These are phyloP conservation scores for Zymoseptoria passerinii DNA, from an alignment of 2,329 filamentous ascomycete species.

Conservation along the genomic window DNA sequence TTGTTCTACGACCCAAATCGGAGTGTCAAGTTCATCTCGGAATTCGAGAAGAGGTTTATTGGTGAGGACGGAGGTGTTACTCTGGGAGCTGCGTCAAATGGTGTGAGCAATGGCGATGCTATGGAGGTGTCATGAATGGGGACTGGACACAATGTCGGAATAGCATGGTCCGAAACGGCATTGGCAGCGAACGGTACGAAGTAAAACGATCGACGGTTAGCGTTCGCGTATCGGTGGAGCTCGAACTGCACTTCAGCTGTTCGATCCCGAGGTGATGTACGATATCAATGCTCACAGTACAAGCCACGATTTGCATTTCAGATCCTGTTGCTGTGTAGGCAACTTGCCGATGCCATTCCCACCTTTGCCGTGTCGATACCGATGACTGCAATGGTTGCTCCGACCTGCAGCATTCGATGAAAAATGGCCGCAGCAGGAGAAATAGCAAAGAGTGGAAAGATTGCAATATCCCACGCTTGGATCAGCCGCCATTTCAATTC, in stretches of 20 bases:
- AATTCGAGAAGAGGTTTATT: constrained; percentile 89
- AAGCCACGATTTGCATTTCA: background rate
- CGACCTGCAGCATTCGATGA: background rate
- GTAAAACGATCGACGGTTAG: background rate
- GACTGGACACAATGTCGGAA: background rate
- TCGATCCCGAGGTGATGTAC: background rate
- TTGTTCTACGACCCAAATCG: constrained; percentile 86
- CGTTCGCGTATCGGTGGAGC: background rate
- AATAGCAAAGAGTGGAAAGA: background rate
- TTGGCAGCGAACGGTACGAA: background rate
- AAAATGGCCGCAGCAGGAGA: background rate
- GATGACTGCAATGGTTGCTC: background rate
- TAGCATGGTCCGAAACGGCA: background rate
- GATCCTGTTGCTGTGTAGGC: background rate
- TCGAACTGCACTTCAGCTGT: background rate
- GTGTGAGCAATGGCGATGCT: constrained; percentile 31
- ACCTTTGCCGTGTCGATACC: background rate
- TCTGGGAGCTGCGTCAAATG: constrained; percentile 46
- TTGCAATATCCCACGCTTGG: constrained; percentile 10
- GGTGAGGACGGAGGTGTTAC: constrained; percentile 75
- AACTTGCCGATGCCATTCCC: background rate
- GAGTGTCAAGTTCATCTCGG: constrained; percentile 81
- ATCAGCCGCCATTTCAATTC: constrained; percentile 8
- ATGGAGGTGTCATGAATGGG: constrained; percentile 58
- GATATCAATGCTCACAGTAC: background rate